Evolutionary conservation across 257 asterid genomes (phyloP), one percentile per base, ranked within the genome.

Genomic region (Knoxia roxburghii): DNA sequence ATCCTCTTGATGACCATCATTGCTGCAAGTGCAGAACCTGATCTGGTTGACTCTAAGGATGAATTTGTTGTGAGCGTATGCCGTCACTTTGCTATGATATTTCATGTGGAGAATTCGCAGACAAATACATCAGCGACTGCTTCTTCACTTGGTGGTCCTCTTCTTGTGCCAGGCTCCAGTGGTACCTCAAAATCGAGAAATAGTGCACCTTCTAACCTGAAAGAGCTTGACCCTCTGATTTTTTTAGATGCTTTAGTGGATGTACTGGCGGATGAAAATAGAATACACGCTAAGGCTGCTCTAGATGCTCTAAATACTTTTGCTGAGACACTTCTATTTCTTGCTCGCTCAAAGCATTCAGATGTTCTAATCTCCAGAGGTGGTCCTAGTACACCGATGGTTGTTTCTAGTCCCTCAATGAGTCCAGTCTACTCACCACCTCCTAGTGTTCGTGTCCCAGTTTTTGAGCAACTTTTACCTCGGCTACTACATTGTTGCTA

Each of bases 361-460:
- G 98, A 89, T 67, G 71, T 61, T 61, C 85, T 79, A 76, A 80
- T 85, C 84, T 76, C 91, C 18, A 84, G 96, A 78, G 99, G 96
- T 50, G 96, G 97, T 67, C 96, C 99, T 55, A 81, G 91, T 72
- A 88, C 99, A 56, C 98, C 99, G 67, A 88, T 94, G 97, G 84
- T 79, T 68, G 99, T 90, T 71, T 88, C 99, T 79, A 94, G 99
- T 78, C 99, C 99, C 72, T 90, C 99, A 65, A 87, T 90, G 96
- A 94, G 93, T 86, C 99, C 96, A 53, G 91, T 88, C 52, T 90
- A 94, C 86, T 87, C 96, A 75, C 96, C 99, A 70, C 99, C 96
- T 72, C 99, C 98, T 21, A 88, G 91, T 69, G 93, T 90, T 30
- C 92, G 96, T 70, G 85, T 94, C 75, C 93, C 92, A 63, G 89